Conservation (phyloP, 208 protist genomes). For the Endotrypanum monterogeii region DNA sequence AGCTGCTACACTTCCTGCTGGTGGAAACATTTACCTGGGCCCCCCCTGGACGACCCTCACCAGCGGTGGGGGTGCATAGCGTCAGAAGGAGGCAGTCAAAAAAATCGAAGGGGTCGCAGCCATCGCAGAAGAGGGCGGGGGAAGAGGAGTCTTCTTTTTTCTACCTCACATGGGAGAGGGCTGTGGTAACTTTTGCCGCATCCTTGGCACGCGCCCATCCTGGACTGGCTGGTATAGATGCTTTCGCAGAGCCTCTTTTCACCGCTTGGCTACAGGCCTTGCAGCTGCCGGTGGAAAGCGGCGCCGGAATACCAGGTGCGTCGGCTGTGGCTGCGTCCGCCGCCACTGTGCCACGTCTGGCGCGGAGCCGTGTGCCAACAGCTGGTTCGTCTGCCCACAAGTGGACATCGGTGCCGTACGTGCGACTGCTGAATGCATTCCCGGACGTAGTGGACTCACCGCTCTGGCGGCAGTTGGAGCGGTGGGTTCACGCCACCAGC, state of each 20-base stretch:
- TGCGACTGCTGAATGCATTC: constrained; percentile 26
- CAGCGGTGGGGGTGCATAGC: background rate
- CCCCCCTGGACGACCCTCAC: background rate
- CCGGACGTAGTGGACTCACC: constrained; percentile 33
- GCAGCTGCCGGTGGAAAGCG: constrained; percentile 38
- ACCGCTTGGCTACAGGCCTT: constrained; percentile 46
- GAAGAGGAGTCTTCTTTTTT: constrained; percentile 4
- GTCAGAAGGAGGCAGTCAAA: background rate
- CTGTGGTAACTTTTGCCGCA: constrained; percentile 37
- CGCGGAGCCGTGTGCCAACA: background rate
- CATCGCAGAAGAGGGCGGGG: background rate
- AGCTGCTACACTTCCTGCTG: constrained; percentile 56
- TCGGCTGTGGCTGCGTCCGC: constrained; percentile 6
- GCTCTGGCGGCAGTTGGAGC: constrained; percentile 82
- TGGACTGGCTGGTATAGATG: constrained; percentile 49
- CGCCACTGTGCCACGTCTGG: constrained; percentile 17
- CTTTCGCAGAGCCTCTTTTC: constrained; percentile 77
- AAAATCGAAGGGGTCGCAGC: background rate
- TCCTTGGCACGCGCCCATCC: constrained; percentile 41
- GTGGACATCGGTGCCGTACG: constrained; percentile 13
- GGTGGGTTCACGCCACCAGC: constrained; percentile 72
- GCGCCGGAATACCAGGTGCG: constrained; percentile 12
- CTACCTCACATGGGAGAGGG: constrained; percentile 34
- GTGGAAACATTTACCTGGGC: constrained; percentile 47
- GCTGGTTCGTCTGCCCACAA: background rate